These are phyloP conservation scores for Crucibulum laeve DNA, from an alignment of 768 basidiomycete species.

Conservation along the genomic window DNA sequence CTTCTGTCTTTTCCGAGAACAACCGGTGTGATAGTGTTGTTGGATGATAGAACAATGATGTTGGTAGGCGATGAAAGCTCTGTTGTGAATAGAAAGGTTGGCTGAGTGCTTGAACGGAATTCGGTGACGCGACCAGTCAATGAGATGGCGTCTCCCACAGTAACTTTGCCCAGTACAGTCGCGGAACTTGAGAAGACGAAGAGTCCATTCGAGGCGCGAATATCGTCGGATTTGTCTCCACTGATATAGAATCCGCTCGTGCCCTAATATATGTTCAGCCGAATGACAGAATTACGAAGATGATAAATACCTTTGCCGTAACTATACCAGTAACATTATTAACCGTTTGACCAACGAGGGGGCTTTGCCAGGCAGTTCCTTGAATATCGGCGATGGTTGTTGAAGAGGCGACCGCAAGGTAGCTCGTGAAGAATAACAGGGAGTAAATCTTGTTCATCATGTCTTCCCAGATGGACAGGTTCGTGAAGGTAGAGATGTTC, in stretches of 20 bases:
- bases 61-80: constrained; percentile 43
- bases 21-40: constrained; percentile 41
- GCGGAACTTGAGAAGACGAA: constrained; percentile 41
- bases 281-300: not conserved
- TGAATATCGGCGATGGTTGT: constrained; percentile 48
- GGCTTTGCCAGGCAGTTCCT: constrained; percentile 41
- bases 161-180: constrained; percentile 29
- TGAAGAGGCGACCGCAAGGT: constrained; percentile 21
- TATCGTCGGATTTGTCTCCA: constrained; percentile 37
- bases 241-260: constrained; percentile 44
- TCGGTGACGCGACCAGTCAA: constrained; percentile 43
- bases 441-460: constrained; percentile 27
- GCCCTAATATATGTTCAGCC: constrained; percentile 20
- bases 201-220: constrained; percentile 46
- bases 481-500: too few relatives aligned
- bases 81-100: constrained; percentile 45
- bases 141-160: constrained; percentile 43
- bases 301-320: constrained; percentile 41
- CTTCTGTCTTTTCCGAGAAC: constrained; percentile 48
- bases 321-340: constrained; percentile 45
- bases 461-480: not conserved
- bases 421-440: constrained; percentile 22
- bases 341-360: constrained; percentile 38
- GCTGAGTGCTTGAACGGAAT: constrained; percentile 37
- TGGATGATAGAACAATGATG: constrained; percentile 38